Evolutionary conservation across 2,329 filamentous ascomycete genomes (phyloP), one percentile per base, ranked within the genome.

Genomic region (Aspergillus sp.): DNA sequence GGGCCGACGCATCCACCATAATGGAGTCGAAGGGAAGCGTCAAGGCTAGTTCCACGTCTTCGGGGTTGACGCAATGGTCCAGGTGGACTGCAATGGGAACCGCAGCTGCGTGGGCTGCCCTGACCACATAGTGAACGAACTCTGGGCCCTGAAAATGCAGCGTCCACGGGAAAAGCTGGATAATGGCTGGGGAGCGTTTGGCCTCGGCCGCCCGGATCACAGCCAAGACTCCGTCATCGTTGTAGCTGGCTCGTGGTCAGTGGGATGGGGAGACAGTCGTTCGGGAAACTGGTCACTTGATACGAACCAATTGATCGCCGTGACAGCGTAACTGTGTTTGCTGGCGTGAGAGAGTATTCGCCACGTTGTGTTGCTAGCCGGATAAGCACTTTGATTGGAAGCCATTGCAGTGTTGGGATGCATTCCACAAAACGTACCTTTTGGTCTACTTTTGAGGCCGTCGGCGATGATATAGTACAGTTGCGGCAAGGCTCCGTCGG

Each of bases 1-100:
- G 82, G 63, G 88, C 84, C 51, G 77, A 82, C 84, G 88, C 88
- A 68, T 89, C 86, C 0, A 88, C 81, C 85, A 88, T 88, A 62
- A 88, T 87, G 54, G 78, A 81, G 68, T 88, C 86, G 57, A 88
- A 87, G 9, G 70, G 76, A 41, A 78, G 73, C 21, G 79, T 78
- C 4, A 82, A 82, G 1, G 83, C 83, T 4, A 71, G 72, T 34
- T 78, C 77, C 44, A 85, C 52, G 31, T 57, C 55, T 78, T 45
- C 82, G 78, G 54, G 81, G 80, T 11, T 79, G 78, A 29, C 77
- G 78, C 71, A 86, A 82, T 86, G 83, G 71, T 86, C 83, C 55
- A 86, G 76, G 64, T 86, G 83, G 43, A 86, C 71, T 11, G 79
- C 78, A 38, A 86, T 72, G 38, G 83, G 83, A 3, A 85, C 82